Evolutionary conservation across 2,329 filamentous ascomycete genomes (phyloP), one percentile per base, ranked within the genome.

Genomic region (Penicillium sp.): DNA sequence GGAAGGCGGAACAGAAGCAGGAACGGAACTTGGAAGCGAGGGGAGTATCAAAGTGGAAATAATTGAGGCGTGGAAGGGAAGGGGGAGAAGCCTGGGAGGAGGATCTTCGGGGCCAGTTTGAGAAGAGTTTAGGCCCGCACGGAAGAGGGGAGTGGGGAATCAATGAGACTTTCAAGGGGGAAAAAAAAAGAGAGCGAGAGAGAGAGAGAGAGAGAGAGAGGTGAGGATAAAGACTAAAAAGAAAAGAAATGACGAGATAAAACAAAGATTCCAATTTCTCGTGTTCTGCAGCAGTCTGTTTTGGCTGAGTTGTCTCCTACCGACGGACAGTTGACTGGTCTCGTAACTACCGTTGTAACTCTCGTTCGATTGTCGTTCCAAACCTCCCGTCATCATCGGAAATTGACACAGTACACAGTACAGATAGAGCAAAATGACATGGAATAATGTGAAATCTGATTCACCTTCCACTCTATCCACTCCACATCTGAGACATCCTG

Each of bases 401-500:
- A 22, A 44, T 19, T 24, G 40, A 44, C 24, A 44, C 35, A 37
- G 12, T 13, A 37, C 33, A 2, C 2, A 35, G 10, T 13, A 35
- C 33, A 2, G 12, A 3, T 26, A 5, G 2, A 35, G 44, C 13
- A n/a, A 26, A 45, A 49, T n/a, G 15, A 30, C 45, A 30, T 49
- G 24, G 26, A 49, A 49, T 37, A 37, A 51, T 22, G 2, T n/a
- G 37, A 40, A 54, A 65, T 60, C 44, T 65, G 53, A 62, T 65
- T 62, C 60, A 57, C 47, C 37, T 13, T 19, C 44, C 45, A 45
- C 45, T 28, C 15, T n/a, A 28, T n/a, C 26, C 17, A n/a, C 40
- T 59, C 54, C 58, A 40, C 33, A 59, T 38, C 62, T 67, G 65
- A 67, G 65, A 67, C 65, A 67, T 59, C 49, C 51, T 59, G 56